Base-by-base conservation (phyloP, 352 stramenopile genomes). In the Peronospora farinosa region DNA sequence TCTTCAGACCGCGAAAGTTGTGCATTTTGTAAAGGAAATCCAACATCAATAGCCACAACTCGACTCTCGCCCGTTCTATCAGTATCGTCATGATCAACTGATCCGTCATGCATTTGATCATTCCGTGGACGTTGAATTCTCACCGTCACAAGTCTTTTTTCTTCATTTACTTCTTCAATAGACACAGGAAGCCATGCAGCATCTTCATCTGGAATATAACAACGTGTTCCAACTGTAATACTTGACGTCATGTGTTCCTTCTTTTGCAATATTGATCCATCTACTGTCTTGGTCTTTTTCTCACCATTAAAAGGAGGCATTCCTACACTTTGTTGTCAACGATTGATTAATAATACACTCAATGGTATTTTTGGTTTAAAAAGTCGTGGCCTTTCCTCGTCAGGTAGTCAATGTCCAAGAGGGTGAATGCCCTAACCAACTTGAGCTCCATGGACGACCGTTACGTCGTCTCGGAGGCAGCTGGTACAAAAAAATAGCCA, bases 101-200 rank as follows among this genome's bases (percentile, higher is more conserved):
- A 37, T 17, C 68, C 61, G 2, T 60, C 54, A n/a, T 69, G 56
- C 16, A 66, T 36, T 9, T 69, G 45, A 12, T 66, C 49, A 11
- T 69, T 52, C 21, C 60, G 52, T 8, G 37, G 17, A 1, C 55
- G 37, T 41, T 84, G 71, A 28, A 86, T 41, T 5, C 64, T 40
- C 13, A 84, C 54, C 3, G 64, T 84, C 21, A 72, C 77, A 27
- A 63, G 58, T 5, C 69, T 47, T 25, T 68, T 59, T 37, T 65
- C 51, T 38, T 77, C 61, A 47, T 87, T 63, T 32, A 89, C 72
- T 15, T 70, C 53, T 31, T 89, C 75, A 16, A 90, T 74, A 41
- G 74, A 71, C 40, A 86, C 81, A 11, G 78, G 81, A 23, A 92
- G 55, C 81, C 81, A 92, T 25, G 86, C 71, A 10, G 65, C 61